Evolutionary conservation across 2,329 filamentous ascomycete species (phyloP).

Genomic region (Tricladium varicosporioides): DNA sequence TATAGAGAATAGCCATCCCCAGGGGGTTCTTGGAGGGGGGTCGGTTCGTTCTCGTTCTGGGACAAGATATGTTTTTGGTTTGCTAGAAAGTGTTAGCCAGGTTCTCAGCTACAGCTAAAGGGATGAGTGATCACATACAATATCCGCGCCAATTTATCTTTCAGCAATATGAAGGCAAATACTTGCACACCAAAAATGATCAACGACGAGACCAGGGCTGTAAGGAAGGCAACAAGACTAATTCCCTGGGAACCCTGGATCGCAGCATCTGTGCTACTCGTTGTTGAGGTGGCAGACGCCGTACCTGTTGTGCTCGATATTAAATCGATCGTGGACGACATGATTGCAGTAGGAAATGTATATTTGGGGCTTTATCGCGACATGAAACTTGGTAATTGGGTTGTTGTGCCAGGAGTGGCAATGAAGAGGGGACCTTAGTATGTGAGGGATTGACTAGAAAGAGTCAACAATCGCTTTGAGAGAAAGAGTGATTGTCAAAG

Average conservation of each 20-base stretch:
- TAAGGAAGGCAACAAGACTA: conserved; percentile 32
- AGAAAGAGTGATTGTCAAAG: background rate
- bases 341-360: background rate
- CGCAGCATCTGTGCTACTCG: background rate
- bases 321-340: background rate
- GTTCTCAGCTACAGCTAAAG: background rate
- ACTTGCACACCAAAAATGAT: conserved; percentile 47
- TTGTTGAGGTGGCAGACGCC: background rate
- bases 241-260: conserved; percentile 27
- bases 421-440: background rate
- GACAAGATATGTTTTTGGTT: conserved; percentile 82
- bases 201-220: conserved; percentile 32
- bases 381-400: background rate
- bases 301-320: background rate
- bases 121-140: conserved; percentile 56
- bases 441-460: background rate
- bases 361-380: background rate
- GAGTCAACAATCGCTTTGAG: background rate
- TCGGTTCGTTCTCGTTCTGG: conserved; percentile 80
- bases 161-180: conserved; percentile 70
- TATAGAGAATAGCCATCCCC: conserved; percentile 54
- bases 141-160: conserved; percentile 77
- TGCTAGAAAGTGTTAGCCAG: conserved; percentile 45
- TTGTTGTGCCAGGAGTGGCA: background rate
- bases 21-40: conserved; percentile 60